phyloP scores from a whole-genome alignment of 129 eudicot genomes.

The Lactuca saligna region DNA sequence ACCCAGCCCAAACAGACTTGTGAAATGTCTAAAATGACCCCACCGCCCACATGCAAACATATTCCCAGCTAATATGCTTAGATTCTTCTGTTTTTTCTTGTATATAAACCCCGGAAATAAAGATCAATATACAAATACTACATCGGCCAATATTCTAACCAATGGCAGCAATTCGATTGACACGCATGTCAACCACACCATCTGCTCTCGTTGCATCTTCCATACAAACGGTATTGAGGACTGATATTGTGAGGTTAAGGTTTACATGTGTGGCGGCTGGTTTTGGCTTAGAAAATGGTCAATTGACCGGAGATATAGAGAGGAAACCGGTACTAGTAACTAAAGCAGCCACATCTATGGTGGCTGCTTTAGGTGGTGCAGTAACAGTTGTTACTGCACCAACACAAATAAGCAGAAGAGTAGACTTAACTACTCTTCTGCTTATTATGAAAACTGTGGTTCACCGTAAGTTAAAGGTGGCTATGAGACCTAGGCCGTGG shows the following conservation, averaged over 20 bases:
- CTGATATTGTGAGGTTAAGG: conserved; percentile 10
- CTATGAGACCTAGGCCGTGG: conserved; percentile 42
- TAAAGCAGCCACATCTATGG: conserved; percentile 23
- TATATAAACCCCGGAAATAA: conserved; percentile 4
- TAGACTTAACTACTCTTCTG: conserved; percentile 30
- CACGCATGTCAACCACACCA: conserved; percentile 26
- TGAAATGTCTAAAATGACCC: conserved; percentile 30
- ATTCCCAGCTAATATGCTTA: conserved; percentile 37
- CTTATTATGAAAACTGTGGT: conserved; percentile 12
- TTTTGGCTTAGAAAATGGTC: conserved; percentile 26
- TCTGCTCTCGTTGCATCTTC: neutral
- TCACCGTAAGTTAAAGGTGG: conserved; percentile 18
- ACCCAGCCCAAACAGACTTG: conserved; percentile 27
- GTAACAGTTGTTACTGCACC: conserved; percentile 17
- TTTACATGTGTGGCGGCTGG: conserved; percentile 30
- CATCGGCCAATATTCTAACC: neutral
- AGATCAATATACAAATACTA: neutral
- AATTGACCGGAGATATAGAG: conserved; percentile 22
- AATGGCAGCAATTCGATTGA: conserved; percentile 43
- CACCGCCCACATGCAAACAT: conserved; percentile 31
- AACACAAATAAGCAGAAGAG: conserved; percentile 31
- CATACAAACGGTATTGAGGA: neutral
- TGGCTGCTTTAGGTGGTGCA: conserved; percentile 9
- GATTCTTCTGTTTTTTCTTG: conserved; percentile 23
- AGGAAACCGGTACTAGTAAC: conserved; percentile 19